Conservation (phyloP, 768 basidiomycete species). For the Suillus cothurnatus region DNA sequence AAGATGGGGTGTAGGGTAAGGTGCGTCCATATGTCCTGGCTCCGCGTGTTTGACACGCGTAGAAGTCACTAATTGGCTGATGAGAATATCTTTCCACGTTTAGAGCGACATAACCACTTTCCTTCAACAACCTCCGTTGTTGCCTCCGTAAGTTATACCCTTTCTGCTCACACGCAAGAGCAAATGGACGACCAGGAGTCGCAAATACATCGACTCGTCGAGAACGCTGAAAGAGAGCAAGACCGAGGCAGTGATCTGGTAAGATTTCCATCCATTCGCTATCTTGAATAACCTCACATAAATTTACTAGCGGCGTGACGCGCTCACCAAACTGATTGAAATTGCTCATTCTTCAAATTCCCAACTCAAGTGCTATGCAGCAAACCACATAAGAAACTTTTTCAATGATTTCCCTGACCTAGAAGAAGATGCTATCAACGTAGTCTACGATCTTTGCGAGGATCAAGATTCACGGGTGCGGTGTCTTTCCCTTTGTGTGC, state of each 20-base stretch:
- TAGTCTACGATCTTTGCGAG: constrained; percentile 79
- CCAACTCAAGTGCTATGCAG: constrained; percentile 55
- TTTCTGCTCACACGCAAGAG: not conserved
- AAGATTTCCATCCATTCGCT: constrained; percentile 16
- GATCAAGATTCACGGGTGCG: constrained; percentile 58
- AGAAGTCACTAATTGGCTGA: not conserved
- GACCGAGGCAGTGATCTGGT: constrained; percentile 44
- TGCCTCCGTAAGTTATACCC: not conserved
- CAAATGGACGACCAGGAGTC: constrained; percentile 18
- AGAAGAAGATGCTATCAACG: constrained; percentile 76
- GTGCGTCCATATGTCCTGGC: not conserved
- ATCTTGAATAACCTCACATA: constrained; percentile 11
- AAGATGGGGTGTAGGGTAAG: constrained; percentile 9
- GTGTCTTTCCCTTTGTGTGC: constrained; percentile 7
- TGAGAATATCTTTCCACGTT: constrained; percentile 31
- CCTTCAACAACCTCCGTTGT: not conserved
- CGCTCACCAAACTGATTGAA: constrained; percentile 54
- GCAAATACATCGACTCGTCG: constrained; percentile 39
- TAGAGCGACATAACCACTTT: not conserved
- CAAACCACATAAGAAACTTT: constrained; percentile 55
- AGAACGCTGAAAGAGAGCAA: constrained; percentile 43
- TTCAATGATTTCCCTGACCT: constrained; percentile 70
- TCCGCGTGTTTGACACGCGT: not conserved
- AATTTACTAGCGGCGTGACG: constrained; percentile 48
- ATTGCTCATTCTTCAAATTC: constrained; percentile 51